A percentile compares a stretch with the other conserved stretches of the same genome.
phyloP scores from a whole-genome alignment of 441 rosid genomes.

The Populus hybrid region DNA sequence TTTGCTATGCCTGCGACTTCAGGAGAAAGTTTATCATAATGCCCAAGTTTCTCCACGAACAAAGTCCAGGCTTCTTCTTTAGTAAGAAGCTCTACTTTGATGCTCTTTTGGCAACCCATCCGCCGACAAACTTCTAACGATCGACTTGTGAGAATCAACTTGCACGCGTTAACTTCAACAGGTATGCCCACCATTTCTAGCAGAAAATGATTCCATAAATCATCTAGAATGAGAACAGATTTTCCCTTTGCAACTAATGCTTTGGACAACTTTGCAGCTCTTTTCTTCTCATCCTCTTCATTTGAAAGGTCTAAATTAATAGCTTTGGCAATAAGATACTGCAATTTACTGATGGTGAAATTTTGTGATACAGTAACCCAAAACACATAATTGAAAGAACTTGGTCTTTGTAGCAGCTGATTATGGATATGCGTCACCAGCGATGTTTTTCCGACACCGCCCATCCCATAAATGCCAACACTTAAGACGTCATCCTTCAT shows the following conservation, averaged over 20 bases:
- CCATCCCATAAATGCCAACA: slow-evolving; percentile 1
- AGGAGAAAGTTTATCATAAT: neutral
- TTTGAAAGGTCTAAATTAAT: neutral
- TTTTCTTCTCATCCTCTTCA: neutral
- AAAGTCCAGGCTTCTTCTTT: slow-evolving; percentile 1
- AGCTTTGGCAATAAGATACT: neutral
- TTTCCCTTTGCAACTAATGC: neutral
- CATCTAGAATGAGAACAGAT: slow-evolving; percentile 14
- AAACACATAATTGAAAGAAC: neutral
- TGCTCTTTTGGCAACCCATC: slow-evolving; percentile 8
- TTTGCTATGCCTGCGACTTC: neutral
- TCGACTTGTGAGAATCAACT: slow-evolving; percentile 19
- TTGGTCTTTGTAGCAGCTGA: neutral
- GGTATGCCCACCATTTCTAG: slow-evolving; percentile 14
- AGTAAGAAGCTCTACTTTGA: slow-evolving; percentile 3
- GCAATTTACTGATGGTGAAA: neutral
- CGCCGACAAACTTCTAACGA: neutral
- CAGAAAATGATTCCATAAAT: neutral
- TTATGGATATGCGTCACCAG: neutral
- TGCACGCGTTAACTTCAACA: neutral
- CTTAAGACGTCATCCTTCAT: neutral
- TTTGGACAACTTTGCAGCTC: neutral
- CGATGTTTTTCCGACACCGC: slow-evolving; percentile 1
- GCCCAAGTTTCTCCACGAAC: neutral
- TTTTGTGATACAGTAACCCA: slow-evolving; percentile 2